phyloP scores from a whole-genome alignment of 2,329 filamentous ascomycete species.

The Aspergillus latus region DNA sequence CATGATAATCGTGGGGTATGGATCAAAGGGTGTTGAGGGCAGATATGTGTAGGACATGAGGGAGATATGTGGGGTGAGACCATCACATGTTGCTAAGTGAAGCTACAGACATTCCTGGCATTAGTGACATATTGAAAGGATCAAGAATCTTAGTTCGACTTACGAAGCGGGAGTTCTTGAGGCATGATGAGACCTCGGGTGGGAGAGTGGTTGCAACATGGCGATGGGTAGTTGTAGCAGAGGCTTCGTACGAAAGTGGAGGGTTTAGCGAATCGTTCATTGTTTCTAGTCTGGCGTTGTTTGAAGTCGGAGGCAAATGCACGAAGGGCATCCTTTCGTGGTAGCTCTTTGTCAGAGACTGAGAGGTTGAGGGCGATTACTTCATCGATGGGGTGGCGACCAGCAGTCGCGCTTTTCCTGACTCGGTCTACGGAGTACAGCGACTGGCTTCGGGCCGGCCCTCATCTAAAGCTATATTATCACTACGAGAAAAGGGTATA shows the following conservation, averaged over 20 bases:
- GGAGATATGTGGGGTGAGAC: slow-evolving; percentile 84
- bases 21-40: slow-evolving; percentile 68
- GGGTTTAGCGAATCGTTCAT: slow-evolving; percentile 58
- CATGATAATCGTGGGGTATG: slow-evolving; percentile 86
- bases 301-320: neutral
- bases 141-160: slow-evolving; percentile 31
- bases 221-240: slow-evolving; percentile 70
- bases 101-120: slow-evolving; percentile 58
- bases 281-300: slow-evolving; percentile 6
- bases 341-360: neutral
- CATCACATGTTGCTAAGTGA: slow-evolving; percentile 86
- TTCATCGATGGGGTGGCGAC: slow-evolving; percentile 3
- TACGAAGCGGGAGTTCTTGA: slow-evolving; percentile 95
- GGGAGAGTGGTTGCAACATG: slow-evolving; percentile 70
- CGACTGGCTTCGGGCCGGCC: neutral
- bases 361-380: slow-evolving; percentile 8
- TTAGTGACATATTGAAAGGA: slow-evolving; percentile 9
- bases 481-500: neutral
- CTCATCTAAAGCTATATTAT: too few species aligned
- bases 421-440: neutral
- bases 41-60: slow-evolving; percentile 99
- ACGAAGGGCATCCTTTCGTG: neutral
- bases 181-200: slow-evolving; percentile 80
- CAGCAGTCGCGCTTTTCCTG: neutral
- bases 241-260: slow-evolving; percentile 72